Percentiles rank a stretch among this genome's conserved stretches.
Evolutionary conservation across 371 early-diverging fungal species (phyloP).

Genomic region (Lichtheimia ramosa): DNA sequence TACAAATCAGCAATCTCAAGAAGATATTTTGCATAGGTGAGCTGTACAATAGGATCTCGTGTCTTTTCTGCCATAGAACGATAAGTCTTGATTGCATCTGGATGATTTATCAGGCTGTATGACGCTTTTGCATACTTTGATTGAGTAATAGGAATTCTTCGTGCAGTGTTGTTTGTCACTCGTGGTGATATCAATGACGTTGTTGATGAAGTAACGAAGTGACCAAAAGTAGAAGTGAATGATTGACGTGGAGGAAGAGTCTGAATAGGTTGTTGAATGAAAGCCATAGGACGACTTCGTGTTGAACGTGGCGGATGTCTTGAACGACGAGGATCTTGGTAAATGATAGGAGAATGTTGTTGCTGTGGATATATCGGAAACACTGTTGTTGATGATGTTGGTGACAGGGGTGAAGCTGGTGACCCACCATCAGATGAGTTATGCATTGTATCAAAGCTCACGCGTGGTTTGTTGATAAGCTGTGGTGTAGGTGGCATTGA

Average conservation of each 20-base stretch:
- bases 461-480: background rate
- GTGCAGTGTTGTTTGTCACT: background rate
- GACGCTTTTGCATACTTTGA: conserved; percentile 47
- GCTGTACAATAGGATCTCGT: conserved; percentile 76
- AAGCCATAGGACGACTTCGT: background rate
- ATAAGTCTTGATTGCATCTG: conserved; percentile 62
- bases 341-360: background rate
- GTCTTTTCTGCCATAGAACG: conserved; percentile 75
- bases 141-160: background rate
- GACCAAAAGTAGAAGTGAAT: background rate
- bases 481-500: background rate
- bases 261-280: background rate
- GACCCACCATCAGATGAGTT: background rate
- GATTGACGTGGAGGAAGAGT: background rate
- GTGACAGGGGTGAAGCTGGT: background rate
- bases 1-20: conserved; percentile 54
- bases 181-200: background rate
- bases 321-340: background rate
- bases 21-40: conserved; percentile 83
- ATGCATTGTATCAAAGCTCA: background rate
- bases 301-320: background rate
- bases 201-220: background rate
- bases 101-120: conserved; percentile 59
- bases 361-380: background rate
- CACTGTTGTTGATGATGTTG: background rate